phyloP scores from a whole-genome alignment of 1,284 basidiomycete genomes.

The Fomitopsis pinicola region DNA sequence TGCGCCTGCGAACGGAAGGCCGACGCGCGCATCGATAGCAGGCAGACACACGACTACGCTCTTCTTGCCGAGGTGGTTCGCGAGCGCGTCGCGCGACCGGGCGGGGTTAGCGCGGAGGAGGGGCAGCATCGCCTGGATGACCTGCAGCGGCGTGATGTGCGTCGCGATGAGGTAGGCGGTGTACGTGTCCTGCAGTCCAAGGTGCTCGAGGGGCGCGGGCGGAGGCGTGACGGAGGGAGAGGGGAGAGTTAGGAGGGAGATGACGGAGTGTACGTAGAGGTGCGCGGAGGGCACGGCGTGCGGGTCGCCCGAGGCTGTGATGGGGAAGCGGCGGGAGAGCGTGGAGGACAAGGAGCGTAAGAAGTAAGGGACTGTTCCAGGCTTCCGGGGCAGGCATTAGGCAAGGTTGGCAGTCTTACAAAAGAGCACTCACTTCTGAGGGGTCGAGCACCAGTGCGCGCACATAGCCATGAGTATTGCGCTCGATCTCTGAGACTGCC shows the following conservation, averaged over 20 bases:
- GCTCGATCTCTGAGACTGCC: conserved; percentile 59
- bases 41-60: conserved; percentile 70
- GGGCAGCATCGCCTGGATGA: conserved; percentile 72
- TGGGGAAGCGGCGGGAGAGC: conserved; percentile 77
- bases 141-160: conserved; percentile 69
- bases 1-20: conserved; percentile 62
- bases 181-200: conserved; percentile 60
- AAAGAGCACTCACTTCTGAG: conserved; percentile 46
- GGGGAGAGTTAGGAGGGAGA: conserved; percentile 65
- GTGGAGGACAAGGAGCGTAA: conserved; percentile 74
- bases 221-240: conserved; percentile 29
- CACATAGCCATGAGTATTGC: conserved; percentile 64
- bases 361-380: conserved; percentile 67
- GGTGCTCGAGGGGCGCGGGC: conserved; percentile 63
- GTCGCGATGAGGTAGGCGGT: conserved; percentile 65
- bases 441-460: conserved; percentile 77
- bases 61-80: conserved; percentile 43
- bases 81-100: conserved; percentile 39
- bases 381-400: conserved; percentile 34
- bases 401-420: neutral
- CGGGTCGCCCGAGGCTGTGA: conserved; percentile 72
- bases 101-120: conserved; percentile 60
- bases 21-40: conserved; percentile 62
- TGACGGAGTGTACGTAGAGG: conserved; percentile 65
- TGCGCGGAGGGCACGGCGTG: conserved; percentile 58